phyloP scores from a whole-genome alignment of 257 asterid species.

The Osmanthus fragrans region DNA sequence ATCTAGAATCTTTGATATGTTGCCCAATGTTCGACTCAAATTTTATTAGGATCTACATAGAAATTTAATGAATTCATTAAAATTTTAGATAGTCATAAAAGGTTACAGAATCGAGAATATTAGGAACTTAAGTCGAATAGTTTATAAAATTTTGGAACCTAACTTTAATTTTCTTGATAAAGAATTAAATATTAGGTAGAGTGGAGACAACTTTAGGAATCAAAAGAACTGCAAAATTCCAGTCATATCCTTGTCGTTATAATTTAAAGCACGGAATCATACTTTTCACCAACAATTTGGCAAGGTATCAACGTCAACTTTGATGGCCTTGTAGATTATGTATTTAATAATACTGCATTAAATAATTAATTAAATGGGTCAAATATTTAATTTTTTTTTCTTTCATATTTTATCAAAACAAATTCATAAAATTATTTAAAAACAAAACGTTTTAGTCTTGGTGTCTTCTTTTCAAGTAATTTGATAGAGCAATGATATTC shows the following conservation, averaged over 20 bases:
- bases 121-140: not conserved
- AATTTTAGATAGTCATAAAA: no score
- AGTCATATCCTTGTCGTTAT: not conserved
- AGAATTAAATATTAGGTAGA: not conserved
- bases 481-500: no score
- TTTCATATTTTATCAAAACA: no score
- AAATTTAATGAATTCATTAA: not conserved
- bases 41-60: not conserved
- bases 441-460: not conserved
- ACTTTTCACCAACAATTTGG: not conserved
- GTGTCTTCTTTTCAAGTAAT: not conserved
- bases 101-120: no score
- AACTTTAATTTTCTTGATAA: not conserved
- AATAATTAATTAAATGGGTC: no score
- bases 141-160: not conserved
- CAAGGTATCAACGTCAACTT: not conserved
- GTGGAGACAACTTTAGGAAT: not conserved
- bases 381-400: no score
- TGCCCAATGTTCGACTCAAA: not conserved
- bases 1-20: no score
- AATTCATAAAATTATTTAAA: no score
- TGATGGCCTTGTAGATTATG: not conserved
- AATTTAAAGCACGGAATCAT: not conserved
- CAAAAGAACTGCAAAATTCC: not conserved
- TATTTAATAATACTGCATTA: no score